Evolutionary conservation across 345 rosid species (phyloP).

Genomic region (Melastoma malabathricum): DNA sequence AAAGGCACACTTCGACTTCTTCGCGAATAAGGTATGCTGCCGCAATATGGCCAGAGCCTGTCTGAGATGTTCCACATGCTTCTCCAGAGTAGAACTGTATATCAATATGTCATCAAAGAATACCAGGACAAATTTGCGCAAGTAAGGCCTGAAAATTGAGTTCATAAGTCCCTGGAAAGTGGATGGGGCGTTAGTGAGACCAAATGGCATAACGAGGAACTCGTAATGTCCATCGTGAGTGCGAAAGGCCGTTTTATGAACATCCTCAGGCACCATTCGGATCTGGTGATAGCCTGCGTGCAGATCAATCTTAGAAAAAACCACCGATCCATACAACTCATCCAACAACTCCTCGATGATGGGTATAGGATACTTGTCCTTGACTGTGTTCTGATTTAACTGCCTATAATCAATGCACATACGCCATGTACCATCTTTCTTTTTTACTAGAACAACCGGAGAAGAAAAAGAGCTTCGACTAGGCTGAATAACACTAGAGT

Average conservation of each 20-base stretch:
- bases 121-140: background rate
- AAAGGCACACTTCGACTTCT: background rate
- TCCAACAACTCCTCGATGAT: constrained; percentile 3
- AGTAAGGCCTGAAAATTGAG: background rate
- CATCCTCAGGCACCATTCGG: background rate
- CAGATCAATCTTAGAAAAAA: background rate
- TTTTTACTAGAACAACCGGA: background rate
- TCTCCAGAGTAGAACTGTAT: background rate
- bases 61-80: background rate
- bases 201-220: constrained; percentile 1
- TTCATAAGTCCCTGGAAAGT: background rate
- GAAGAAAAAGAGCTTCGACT: background rate
- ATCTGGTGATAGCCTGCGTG: background rate
- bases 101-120: background rate
- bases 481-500: background rate
- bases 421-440: background rate
- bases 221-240: background rate
- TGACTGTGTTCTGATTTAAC: background rate
- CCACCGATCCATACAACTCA: background rate
- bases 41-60: background rate
- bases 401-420: background rate
- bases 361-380: constrained; percentile 6
- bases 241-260: background rate
- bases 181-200: background rate
- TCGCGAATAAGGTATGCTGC: background rate